Base-by-base conservation (phyloP, 805 yeast species). In the Ogataea thermomethanolica region DNA sequence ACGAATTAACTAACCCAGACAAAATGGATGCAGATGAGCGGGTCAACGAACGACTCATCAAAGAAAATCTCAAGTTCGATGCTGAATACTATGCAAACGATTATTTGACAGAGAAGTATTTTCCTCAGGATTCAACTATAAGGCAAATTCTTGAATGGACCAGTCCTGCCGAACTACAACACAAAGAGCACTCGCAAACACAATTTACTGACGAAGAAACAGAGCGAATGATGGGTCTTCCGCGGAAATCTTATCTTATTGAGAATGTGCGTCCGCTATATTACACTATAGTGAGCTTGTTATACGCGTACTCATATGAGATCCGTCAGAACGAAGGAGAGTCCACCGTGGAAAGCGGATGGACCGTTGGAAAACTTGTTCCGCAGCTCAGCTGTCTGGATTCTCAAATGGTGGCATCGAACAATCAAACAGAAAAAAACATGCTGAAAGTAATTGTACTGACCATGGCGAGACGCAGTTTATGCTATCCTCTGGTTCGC, bases 41-140 rank as follows among this genome's bases (percentile, higher is more conserved):
- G 36, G 69, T 79, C n/a, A 64, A 73, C 46, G 89, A 82, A 52
- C 65, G 96, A 41, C 58, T 80, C 5, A 70, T 75, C 25, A 78
- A 75, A 40, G 96, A 88, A 47, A 72, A 74, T 39, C 74, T 77
- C 42, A 82, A 84, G 50, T 93, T 93, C 55, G 96, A 90, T 59
- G 80, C 87, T 0, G 96, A 86, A 46, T 86, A 85, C 61, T 91
- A 91, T 55, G 83, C 90, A 10, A 84, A 93, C 3, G 98, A 93
- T 53, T 79, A 77, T 45, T 62, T 77, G 31, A 76, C 80, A 73
- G 67, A 64, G n/a, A 76, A 78, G 48, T 74, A 77, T 41, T 75
- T 78, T 14, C 39, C 55, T 8, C 51, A 70, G 68, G 48, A 71
- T 63, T 3, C 89, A 75, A 61, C 65, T 7, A 71, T 79, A 22